These are phyloP conservation scores for Geotrichum klebahnii DNA, from an alignment of 1,139 yeast genomes.

Conservation along the genomic window DNA sequence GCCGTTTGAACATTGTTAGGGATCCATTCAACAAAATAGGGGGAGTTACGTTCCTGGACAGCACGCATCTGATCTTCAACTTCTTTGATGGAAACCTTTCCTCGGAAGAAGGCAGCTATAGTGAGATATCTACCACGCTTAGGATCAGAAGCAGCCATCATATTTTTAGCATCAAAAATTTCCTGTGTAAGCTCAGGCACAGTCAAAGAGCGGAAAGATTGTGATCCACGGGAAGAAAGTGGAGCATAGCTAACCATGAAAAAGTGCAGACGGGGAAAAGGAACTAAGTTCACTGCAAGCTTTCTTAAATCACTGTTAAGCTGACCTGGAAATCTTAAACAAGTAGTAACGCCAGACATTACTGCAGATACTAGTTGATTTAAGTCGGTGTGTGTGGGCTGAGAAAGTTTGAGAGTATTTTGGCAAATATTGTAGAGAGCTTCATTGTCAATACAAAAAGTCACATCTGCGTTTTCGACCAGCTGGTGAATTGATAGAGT, in stretches of 20 bases:
- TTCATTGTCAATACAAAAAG: conserved; percentile 91
- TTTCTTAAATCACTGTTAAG: conserved; percentile 87
- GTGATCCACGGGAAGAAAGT: conserved; percentile 64
- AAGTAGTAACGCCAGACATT: conserved; percentile 87
- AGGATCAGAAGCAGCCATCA: conserved; percentile 96
- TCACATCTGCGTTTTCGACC: conserved; percentile 85
- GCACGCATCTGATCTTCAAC: conserved; percentile 90
- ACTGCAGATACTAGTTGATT: conserved; percentile 80
- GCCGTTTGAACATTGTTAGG: conserved; percentile 95
- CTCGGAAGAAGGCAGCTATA: conserved; percentile 92
- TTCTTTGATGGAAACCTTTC: conserved; percentile 85
- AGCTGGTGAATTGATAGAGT: conserved; percentile 88
- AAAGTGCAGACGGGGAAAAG: conserved; percentile 91
- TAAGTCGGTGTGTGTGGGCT: conserved; percentile 73
- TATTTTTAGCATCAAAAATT: conserved; percentile 83
- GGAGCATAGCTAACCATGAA: conserved; percentile 96
- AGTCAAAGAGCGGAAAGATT: conserved; percentile 75
- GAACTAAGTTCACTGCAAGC: conserved; percentile 87
- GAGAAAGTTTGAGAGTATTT: conserved; percentile 72
- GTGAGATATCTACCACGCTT: conserved; percentile 86
- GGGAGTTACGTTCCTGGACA: conserved; percentile 75
- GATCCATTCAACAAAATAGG: conserved; percentile 91
- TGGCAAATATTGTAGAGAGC: conserved; percentile 87
- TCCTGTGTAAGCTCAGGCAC: conserved; percentile 92
- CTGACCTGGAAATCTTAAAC: conserved; percentile 91